Base-by-base conservation (phyloP, 2,329 filamentous ascomycete genomes). In the Epichloe amarillans region DNA sequence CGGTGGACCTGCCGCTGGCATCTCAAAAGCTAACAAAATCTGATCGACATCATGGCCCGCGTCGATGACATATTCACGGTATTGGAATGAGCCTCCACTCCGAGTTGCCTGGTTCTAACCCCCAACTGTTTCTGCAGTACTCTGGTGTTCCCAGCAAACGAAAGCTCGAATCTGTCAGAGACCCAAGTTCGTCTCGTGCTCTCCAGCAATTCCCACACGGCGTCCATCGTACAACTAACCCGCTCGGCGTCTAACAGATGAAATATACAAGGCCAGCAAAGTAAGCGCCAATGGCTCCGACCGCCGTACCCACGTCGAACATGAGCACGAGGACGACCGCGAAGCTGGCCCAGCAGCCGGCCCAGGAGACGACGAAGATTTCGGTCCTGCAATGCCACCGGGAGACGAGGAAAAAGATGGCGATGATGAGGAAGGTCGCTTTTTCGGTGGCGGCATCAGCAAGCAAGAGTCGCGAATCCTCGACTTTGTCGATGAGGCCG, bases 371-470 rank as follows among this genome's bases (percentile, higher is more conserved):
- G 68, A 70, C 37, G 79, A 78, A 46, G 76, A 70, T 57, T 70
- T 70, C 52, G 72, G 72, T 15, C 72, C 72, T 33, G 60, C 66
- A 3, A 57, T 65, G 23, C 71, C 74, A 1, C 76, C 77, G 11
- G 70, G 71, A 8, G 75, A 80, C 46, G 64, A 67, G 21, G 79
- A 78, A 41, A 75, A 70, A 52, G 54, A 69, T 73, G 64, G 63
- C 44, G 86, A 91, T 57, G 90, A 95, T 59, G 88, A 95, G 49
- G 93, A 95, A 56, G 93, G 91, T 1, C 83, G 93, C 11, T 98
- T 98, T 72, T 98, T 96, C 60, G 93, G 91, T 42, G 87, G 89
- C 50, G 93, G 93, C 36, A 84, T 98, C 59, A 88, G 84, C 26
- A 77, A 83, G 52, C 77, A 88, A 57, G 88, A 94, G 57, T 83